A percentile compares a stretch with the other conserved stretches of the same genome.
These are phyloP conservation scores for Erysiphe pulchra DNA, from an alignment of 2,329 filamentous ascomycete species.

Conservation along the genomic window DNA sequence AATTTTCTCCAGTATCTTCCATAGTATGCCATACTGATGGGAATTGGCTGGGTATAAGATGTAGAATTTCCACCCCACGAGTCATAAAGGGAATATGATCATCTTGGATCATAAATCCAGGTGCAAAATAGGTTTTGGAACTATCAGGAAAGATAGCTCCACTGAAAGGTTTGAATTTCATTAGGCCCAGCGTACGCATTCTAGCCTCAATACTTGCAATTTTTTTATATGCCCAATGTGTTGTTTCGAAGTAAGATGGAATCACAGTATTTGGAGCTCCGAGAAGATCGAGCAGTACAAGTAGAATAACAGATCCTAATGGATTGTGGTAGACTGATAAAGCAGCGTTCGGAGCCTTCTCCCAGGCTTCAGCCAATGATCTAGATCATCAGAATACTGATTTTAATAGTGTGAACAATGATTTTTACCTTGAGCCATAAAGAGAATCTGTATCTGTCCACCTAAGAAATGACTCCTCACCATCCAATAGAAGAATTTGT, in stretches of 20 bases:
- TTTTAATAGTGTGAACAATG: neutral
- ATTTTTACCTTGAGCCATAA: constrained; percentile 54
- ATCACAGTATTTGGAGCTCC: constrained; percentile 42
- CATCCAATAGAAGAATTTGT: constrained; percentile 75
- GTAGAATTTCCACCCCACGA: constrained; percentile 66
- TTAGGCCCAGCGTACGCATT: constrained; percentile 37
- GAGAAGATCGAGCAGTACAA: constrained; percentile 76
- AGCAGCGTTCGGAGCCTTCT: constrained; percentile 37
- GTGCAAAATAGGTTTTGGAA: constrained; percentile 23
- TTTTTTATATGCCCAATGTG: constrained; percentile 74
- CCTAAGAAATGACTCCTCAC: constrained; percentile 67
- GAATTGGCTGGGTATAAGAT: constrained; percentile 69
- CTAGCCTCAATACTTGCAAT: constrained; percentile 52
- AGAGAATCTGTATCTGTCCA: constrained; percentile 69
- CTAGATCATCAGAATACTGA: constrained; percentile 11
- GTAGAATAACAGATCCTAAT: constrained; percentile 59
- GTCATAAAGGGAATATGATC: constrained; percentile 82
- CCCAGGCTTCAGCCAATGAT: constrained; percentile 63
- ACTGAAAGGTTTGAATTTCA: constrained; percentile 31
- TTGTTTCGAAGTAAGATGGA: constrained; percentile 69
- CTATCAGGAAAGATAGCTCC: constrained; percentile 39
- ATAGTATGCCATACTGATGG: constrained; percentile 69
- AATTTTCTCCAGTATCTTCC: constrained; percentile 57
- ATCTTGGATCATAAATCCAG: constrained; percentile 40
- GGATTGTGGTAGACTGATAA: constrained; percentile 51